Evolutionary conservation across 2,329 filamentous ascomycete species (phyloP), one percentile per base, ranked within the genome.

Genomic region (Didymella lethalis): DNA sequence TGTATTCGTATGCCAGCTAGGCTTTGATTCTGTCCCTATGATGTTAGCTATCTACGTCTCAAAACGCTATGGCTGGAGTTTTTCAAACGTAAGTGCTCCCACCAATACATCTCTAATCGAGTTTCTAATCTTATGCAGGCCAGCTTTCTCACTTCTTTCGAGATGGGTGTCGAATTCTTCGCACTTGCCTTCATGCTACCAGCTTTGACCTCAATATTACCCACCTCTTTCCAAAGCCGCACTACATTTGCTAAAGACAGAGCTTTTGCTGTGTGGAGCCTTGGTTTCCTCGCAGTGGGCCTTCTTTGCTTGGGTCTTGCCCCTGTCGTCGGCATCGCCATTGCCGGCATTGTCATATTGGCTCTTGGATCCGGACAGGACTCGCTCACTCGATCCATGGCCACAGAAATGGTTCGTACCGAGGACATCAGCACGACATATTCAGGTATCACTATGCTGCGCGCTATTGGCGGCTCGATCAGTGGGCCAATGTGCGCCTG

Each of bases 1-100:
- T 5, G 61, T 63, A 4, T 63, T 66, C 23, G 11, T 66, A 10
- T 62, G 60, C 31, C 66, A 68, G 48, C 40, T 68, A 2, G 64
- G 64, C 11, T 66, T 57, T 32, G 66, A 68, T 48, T 60, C 61
- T 10, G 54, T 66, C 1, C 62, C 64, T 0, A 40, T 62, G 32
- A 65, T 68, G 62, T 25, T 68, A 38, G 48, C 61, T 2, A 64
- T 68, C 23, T 66, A 66, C 18, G 54, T 68, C 12, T 66, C 62
- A 12, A 66, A 66, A 44, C 57, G 64, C 1, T 68, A 61, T 34
- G 59, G 57, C 1, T 68, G 66, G 66, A 50, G 20, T 1, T 66
- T 68, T 25, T 52, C 64, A 25, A 32, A 66, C 38, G 66, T 68
- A 56, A 62, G 66, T 59, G 7, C 18, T n/a, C 20, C 31, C 10